phyloP scores from a whole-genome alignment of 805 yeast genomes.

The Candida methanosorbosa region DNA sequence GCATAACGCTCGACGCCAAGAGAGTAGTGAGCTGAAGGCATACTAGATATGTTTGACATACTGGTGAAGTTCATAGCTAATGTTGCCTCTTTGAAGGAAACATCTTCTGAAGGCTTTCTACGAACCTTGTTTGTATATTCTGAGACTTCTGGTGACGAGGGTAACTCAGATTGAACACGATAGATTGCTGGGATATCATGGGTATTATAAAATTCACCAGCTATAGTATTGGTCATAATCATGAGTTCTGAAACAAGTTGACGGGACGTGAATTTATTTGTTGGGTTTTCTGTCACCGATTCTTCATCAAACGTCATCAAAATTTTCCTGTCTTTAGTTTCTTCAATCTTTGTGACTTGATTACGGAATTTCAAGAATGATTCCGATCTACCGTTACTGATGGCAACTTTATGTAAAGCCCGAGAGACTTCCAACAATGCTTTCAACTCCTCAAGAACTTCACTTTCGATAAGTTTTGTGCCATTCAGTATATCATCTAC shows the following conservation, averaged over 20 bases:
- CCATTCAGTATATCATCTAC: conserved; percentile 45
- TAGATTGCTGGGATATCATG: conserved; percentile 46
- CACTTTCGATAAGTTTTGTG: conserved; percentile 1
- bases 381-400: neutral
- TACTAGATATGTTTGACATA: conserved; percentile 41
- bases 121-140: neutral
- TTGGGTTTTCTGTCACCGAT: neutral
- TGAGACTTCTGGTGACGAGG: conserved; percentile 13
- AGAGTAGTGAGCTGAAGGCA: conserved; percentile 45
- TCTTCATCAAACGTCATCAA: neutral
- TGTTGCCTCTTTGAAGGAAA: conserved; percentile 32
- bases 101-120: conserved; percentile 2
- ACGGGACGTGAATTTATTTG: conserved; percentile 5
- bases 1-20: conserved; percentile 57
- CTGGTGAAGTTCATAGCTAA: conserved; percentile 37
- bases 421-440: conserved; percentile 24
- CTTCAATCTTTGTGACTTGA: neutral
- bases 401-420: conserved; percentile 10
- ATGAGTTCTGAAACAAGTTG: conserved; percentile 71
- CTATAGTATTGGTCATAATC: conserved; percentile 67
- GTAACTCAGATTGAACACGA: conserved; percentile 20
- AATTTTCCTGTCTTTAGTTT: neutral
- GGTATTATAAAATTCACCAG: conserved; percentile 37
- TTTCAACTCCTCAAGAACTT: conserved; percentile 25
- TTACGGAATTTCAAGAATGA: neutral